Evolutionary conservation across 768 basidiomycete species (phyloP), one percentile per base, ranked within the genome.

Genomic region (Russula sp.): DNA sequence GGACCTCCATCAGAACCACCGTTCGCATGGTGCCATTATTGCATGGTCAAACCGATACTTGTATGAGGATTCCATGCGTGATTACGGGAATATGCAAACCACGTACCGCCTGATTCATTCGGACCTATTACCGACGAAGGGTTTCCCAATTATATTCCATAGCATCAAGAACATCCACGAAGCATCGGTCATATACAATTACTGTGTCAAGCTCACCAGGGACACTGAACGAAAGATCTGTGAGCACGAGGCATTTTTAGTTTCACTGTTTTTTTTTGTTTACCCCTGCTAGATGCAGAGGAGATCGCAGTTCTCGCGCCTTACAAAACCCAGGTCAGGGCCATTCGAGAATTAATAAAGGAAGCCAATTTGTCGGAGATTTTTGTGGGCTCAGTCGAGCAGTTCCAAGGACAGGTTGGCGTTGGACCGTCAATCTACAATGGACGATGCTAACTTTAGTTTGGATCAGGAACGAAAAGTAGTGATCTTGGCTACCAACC

Each of bases 11-110:
- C 47, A 45, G 53, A 67, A 67, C 20, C 60, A 54, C 22, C 64
- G 66, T n/a, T 67, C 66, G 3, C 66, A 67, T 18, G 59, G 48
- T 20, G 74, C 74, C 5, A 86, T 87, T 46, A 70, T 86, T n/a
- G 59, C 74, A 1, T 85, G 81, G 70, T 77, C 84, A 2, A 86
- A 86, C 65, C 70, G 77, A n/a, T 60, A 67, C 53, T 75, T 78
- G 63, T 78, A 78, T 65, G 65, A 67, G 11, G 67, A 68, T 39
- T 74, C 71, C 10, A 70, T 78, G 22, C 67, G 70, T 38, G 67
- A 71, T 0, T 64, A 66, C 47, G 77, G 69, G 2, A 67, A 72
- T 25, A 59, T 61, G 1, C 56, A 57, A 1, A 56, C 72, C 13
- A 71, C 74, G 66, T 59, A 68, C 57, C 52, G 64, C 36, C 61